A percentile compares a stretch with the other conserved stretches of the same genome.
Evolutionary conservation across 1,284 basidiomycete genomes (phyloP).

Genomic region (Boletus coffeatus): DNA sequence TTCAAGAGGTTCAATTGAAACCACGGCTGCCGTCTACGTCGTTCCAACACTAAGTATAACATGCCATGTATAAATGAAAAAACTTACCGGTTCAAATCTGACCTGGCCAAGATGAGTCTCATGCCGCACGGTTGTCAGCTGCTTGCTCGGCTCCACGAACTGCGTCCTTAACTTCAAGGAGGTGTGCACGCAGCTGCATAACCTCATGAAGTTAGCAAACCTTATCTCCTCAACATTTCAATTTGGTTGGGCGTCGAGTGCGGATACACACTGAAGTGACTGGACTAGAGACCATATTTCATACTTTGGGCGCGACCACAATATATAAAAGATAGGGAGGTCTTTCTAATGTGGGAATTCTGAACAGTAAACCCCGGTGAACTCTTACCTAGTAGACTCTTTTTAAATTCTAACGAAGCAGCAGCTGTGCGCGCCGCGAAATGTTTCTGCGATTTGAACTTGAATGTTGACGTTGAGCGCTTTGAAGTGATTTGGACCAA

Average conservation of each 20-base stretch:
- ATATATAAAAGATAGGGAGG: too few relatives aligned
- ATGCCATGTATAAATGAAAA: too few relatives aligned
- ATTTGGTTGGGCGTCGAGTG: background rate
- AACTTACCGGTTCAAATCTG: background rate
- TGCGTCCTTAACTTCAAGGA: background rate
- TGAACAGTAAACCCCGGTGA: background rate
- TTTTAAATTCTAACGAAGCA: background rate
- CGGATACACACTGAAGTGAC: too few relatives aligned
- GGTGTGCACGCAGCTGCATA: background rate
- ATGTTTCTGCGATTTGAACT: background rate
- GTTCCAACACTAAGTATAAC: too few relatives aligned
- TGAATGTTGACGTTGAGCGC: background rate
- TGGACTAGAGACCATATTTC: background rate
- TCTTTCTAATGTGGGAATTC: background rate
- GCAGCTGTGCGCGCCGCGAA: background rate
- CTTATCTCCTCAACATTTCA: background rate
- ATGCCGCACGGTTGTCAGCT: background rate
- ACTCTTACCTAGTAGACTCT: background rate
- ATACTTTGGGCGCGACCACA: background rate
- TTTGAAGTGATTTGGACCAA: background rate
- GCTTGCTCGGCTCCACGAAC: background rate
- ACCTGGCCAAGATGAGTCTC: background rate
- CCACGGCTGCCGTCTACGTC: background rate
- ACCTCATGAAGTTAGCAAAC: background rate
- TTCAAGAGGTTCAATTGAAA: background rate